Percentiles rank a stretch among this genome's conserved stretches.
Evolutionary conservation across 2,329 filamentous ascomycete genomes (phyloP).

Genomic region (Trichothecium sympodiale): DNA sequence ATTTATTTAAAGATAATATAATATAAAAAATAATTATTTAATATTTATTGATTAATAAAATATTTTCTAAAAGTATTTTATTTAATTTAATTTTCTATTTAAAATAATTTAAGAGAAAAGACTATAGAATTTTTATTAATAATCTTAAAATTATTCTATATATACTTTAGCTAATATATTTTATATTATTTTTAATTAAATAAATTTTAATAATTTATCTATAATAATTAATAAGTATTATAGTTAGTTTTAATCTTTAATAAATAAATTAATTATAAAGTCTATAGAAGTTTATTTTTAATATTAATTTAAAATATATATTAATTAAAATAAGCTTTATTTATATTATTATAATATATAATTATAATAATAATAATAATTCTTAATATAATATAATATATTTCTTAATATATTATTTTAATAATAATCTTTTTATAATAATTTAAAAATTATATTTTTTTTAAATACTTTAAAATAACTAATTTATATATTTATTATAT

Average conservation of each 20-base stretch:
- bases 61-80: neutral
- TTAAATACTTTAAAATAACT: no score
- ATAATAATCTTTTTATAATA: no score
- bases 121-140: neutral
- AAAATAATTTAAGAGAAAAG: neutral
- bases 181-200: neutral
- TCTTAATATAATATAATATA: no score
- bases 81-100: no score
- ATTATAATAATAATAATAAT: neutral
- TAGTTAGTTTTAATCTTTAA: neutral
- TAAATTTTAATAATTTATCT: neutral
- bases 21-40: neutral
- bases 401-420: no score
- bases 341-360: neutral
- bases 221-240: neutral
- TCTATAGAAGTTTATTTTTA: neutral
- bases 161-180: neutral
- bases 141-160: neutral
- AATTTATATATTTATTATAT: constrained; percentile 1
- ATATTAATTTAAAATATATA: neutral
- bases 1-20: no score
- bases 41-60: neutral
- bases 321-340: neutral
- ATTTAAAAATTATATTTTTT: no score
- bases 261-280: neutral